These are phyloP conservation scores for Trametes polyzona DNA, from an alignment of 1,284 basidiomycete species.

Conservation along the genomic window DNA sequence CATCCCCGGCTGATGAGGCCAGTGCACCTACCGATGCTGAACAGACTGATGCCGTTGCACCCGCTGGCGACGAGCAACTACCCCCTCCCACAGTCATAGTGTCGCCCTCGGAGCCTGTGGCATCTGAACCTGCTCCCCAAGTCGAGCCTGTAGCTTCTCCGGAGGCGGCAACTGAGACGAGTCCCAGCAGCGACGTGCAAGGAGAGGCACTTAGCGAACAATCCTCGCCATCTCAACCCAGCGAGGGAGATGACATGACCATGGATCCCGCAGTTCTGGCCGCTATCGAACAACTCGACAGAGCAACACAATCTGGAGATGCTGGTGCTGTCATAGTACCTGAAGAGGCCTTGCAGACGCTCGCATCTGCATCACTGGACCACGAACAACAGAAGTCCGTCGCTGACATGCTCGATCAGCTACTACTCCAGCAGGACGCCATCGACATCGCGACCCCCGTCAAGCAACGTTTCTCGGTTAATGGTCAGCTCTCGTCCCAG, in stretches of 20 bases:
- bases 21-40: background rate
- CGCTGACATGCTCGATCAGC: constrained; percentile 23
- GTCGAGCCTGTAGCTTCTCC: background rate
- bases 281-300: constrained; percentile 21
- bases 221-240: background rate
- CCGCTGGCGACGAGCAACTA: background rate
- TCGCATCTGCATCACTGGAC: constrained; percentile 3
- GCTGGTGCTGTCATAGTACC: constrained; percentile 20
- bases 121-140: background rate
- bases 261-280: constrained; percentile 18
- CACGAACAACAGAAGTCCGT: constrained; percentile 19
- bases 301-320: constrained; percentile 20
- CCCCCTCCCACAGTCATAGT: constrained; percentile 3
- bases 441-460: constrained; percentile 25
- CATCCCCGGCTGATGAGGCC: background rate
- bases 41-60: constrained; percentile 1
- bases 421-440: constrained; percentile 20
- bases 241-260: background rate
- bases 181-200: background rate
- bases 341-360: constrained; percentile 4
- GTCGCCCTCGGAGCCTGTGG: constrained; percentile 9
- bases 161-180: background rate
- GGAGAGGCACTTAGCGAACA: background rate
- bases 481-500: constrained; percentile 16
- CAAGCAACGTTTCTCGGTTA: constrained; percentile 26